Evolutionary conservation across 768 basidiomycete genomes (phyloP), one percentile per base, ranked within the genome.

Genomic region (Mycena latifolia): DNA sequence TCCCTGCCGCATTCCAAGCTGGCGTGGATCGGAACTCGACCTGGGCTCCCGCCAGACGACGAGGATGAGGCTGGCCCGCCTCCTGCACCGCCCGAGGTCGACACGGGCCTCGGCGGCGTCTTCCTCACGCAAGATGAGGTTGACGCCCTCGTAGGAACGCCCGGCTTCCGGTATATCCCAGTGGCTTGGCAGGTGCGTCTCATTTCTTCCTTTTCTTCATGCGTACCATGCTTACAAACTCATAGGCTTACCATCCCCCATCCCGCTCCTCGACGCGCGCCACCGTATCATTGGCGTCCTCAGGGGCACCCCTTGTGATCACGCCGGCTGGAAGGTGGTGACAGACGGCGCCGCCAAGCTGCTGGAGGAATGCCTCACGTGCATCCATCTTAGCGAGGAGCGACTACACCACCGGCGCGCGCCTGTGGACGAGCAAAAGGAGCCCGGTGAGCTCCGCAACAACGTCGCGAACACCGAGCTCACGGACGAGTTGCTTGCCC

Each of bases 1-100:
- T n/a, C 56, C 15, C 45, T 67, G 8, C 46, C 66, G 17, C 66
- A 67, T 24, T 50, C 66, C 20, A 51, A 54, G 11, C 60, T 55
- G 8, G 54, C 60, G 11, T 67, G 66, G 66, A 54, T 62, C 28
- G 66, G 66, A 1, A 24, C 12, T 11, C 64, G 51, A 35, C 8
- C 6, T 35, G 33, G 8, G 14, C 14, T 14, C 33, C 33, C 33
- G 33, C 8, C 33, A 6, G 33, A 35, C 33, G n/a, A n/a, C n/a
- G n/a, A n/a, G n/a, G n/a, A n/a, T n/a, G n/a, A n/a, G n/a, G 14
- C 33, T 35, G 14, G 8, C 33, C 33, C 33, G 14, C 33, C 33
- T 7, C 33, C 33, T 7, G 46, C 4, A 47, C 24, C 46, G 7
- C 46, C 12, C 46, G 46, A 47, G 14, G 14, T 25, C 31, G 11